phyloP scores from a whole-genome alignment of 108 stramenopile species.

The Stephanodiscus triporus region DNA sequence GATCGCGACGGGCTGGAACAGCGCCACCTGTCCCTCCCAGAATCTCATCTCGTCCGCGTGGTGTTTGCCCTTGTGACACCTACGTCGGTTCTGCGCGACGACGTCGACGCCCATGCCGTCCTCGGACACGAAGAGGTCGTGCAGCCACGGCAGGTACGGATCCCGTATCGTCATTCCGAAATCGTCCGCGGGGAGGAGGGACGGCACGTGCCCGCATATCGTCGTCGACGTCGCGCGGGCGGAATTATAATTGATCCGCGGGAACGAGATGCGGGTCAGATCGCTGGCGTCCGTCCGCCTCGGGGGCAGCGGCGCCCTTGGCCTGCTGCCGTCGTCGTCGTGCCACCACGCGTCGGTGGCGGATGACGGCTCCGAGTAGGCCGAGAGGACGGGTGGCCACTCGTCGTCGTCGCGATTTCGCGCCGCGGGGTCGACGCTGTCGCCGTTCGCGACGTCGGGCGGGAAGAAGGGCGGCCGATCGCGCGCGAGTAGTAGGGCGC shows the following conservation, averaged over 20 bases:
- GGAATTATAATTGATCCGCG: slow-evolving; percentile 22
- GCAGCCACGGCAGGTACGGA: slow-evolving; percentile 75
- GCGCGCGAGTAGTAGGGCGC: not conserved
- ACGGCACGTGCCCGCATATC: slow-evolving; percentile 36
- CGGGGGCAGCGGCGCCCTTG: slow-evolving; percentile 34
- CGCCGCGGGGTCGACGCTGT: not conserved
- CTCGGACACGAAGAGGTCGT: slow-evolving; percentile 58
- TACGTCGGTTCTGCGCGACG: slow-evolving; percentile 70
- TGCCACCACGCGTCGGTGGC: slow-evolving; percentile 44
- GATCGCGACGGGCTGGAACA: slow-evolving; percentile 70
- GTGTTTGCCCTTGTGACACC: slow-evolving; percentile 64
- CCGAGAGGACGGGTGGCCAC: slow-evolving; percentile 48
- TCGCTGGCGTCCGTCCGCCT: slow-evolving; percentile 15
- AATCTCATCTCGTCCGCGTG: slow-evolving; percentile 47
- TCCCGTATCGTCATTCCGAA: slow-evolving; percentile 54
- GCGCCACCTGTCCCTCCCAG: slow-evolving; percentile 73
- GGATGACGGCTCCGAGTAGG: slow-evolving; percentile 33
- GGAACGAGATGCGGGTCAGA: slow-evolving; percentile 33
- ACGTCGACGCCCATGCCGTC: slow-evolving; percentile 50
- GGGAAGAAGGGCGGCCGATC: not conserved
- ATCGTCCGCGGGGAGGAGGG: slow-evolving; percentile 61
- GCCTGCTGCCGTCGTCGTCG: slow-evolving; percentile 14
- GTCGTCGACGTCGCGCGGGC: not conserved
- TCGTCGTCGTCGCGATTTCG: slow-evolving; percentile 2
- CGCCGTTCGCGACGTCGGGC: not conserved